Base-by-base conservation (phyloP, 2,329 filamentous ascomycete genomes). In the Colletotrichum trifolii region DNA sequence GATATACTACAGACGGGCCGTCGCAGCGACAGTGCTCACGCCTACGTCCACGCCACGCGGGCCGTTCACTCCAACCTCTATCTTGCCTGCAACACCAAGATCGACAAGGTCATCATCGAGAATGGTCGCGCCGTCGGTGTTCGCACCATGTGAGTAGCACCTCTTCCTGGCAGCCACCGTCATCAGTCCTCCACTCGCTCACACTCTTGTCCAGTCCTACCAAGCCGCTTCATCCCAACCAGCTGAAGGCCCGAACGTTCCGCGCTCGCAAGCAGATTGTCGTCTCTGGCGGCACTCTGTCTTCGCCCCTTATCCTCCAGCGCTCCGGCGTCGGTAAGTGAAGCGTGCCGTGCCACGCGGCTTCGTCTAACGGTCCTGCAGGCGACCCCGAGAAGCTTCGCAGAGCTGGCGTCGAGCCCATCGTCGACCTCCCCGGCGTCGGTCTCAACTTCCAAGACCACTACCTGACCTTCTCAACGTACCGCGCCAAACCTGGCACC, bases 361-460 rank as follows among this genome's bases (percentile, higher is more conserved):
- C 25, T 12, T 9, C 39, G 6, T 49, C 52, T 70, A 33, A 72
- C 56, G 36, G 7, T 10, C 6, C 13, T 11, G 4, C 34, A 78
- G 75, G 90, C 73, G 87, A 93, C 78, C 86, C 90, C 42, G 83
- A 89, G 78, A 92, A 92, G 81, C 87, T 93, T 50, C 86, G 84
- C 66, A 85, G 84, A 57, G 89, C 81, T 43, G 90, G 90, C 6
- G 88, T 92, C 65, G 85, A 92, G 79, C 88, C 88, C 36, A 80
- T 90, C 10, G 85, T 93, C 61, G 85, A 92, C 72, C 85, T 93
- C 17, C 90, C 90, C 0, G 90, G 90, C 69, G 90, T 93, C 25
- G 90, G 90, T 64, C 83, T 89, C 55, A 93, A 92, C 79, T 92
- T 92, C 84, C 90, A 93, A 74, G 90, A 92, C 74, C 90, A 92